Evolutionary conservation across 2,329 filamentous ascomycete species (phyloP), one percentile per base, ranked within the genome.

Genomic region (Botrytis byssoidea): DNA sequence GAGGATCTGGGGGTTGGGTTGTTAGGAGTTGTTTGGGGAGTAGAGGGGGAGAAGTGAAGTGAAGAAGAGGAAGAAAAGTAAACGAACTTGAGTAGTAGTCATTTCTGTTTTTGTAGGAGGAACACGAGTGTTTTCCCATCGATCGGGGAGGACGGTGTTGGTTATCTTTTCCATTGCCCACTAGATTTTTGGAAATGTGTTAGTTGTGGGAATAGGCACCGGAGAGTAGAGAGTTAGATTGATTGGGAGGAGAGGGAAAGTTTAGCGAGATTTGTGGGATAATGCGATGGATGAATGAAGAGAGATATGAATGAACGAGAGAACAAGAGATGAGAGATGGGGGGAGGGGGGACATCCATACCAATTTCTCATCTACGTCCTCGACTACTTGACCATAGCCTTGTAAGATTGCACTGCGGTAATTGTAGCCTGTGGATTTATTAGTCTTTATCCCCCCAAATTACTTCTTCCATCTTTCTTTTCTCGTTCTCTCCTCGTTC

Each of bases 101-200:
- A 96, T 88, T 85, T 97, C 94, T 18, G 90, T 89, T 65, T 85
- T 85, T 63, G 90, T 92, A 1, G 93, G 93, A 7, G 93, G 93
- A 9, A 90, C 84, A 6, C 94, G 88, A 25, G 89, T 88, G 79
- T 92, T 85, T 29, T 86, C 84, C 90, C 92, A 97, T 8, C 93
- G 89, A 20, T 86, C 85, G 0, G 89, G 86, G 3, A 95, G 86
- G 20, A 95, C 89, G 55, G 87, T 86, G 81, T 97, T 87, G 2
- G 93, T 97, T 80, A 97, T 91, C 73, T 92, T 84, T 78, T 90
- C 84, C 89, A 97, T 92, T 12, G 93, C 93, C 83, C 88, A 96
- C 8, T 71, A 35, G 37, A 18, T 57, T 9, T 8, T 40, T 8
- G n/a, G 18, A 29, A n/a, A 29, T 6, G 20, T 14, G 63, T 32